Evolutionary conservation across 2,329 filamentous ascomycete genomes (phyloP).

Genomic region (Mariannaea elegans): DNA sequence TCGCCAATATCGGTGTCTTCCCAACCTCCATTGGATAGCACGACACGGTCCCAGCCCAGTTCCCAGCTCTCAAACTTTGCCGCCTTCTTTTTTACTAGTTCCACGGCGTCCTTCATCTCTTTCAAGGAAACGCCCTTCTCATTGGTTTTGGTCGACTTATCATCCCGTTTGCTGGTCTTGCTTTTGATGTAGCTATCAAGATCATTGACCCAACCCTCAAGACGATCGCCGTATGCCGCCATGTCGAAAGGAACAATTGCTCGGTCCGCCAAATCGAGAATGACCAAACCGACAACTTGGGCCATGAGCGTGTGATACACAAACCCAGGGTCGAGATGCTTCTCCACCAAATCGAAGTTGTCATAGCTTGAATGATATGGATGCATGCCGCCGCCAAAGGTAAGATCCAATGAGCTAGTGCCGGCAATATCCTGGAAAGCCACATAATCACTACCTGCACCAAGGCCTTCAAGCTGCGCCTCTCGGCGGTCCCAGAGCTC

Average conservation of each 20-base stretch:
- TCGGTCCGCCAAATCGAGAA: conserved; percentile 84
- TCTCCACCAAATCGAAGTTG: conserved; percentile 85
- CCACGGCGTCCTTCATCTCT: conserved; percentile 63
- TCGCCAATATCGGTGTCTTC: conserved; percentile 75
- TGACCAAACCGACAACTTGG: conserved; percentile 82
- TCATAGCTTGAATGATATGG: conserved; percentile 90
- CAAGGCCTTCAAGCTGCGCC: conserved; percentile 72
- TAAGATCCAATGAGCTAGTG: conserved; percentile 85
- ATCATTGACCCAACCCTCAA: conserved; percentile 72
- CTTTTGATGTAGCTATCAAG: conserved; percentile 70
- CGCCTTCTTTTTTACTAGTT: conserved; percentile 60
- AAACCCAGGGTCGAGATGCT: conserved; percentile 83
- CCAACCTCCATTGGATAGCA: conserved; percentile 77
- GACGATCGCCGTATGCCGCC: conserved; percentile 71
- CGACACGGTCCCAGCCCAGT: conserved; percentile 75
- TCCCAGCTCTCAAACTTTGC: conserved; percentile 80
- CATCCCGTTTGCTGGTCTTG: conserved; percentile 54
- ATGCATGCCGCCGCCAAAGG: conserved; percentile 73
- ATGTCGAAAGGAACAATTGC: conserved; percentile 86
- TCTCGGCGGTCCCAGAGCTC: conserved; percentile 77
- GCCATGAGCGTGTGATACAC: conserved; percentile 81
- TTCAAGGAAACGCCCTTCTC: conserved; percentile 39
- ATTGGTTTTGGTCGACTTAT: conserved; percentile 18
- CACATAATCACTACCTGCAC: conserved; percentile 82
- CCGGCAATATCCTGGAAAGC: conserved; percentile 93